A percentile compares a stretch with the other conserved stretches of the same genome.
phyloP scores from a whole-genome alignment of 192 early-diverging fungal genomes.

The Cladochytrium replicatum region DNA sequence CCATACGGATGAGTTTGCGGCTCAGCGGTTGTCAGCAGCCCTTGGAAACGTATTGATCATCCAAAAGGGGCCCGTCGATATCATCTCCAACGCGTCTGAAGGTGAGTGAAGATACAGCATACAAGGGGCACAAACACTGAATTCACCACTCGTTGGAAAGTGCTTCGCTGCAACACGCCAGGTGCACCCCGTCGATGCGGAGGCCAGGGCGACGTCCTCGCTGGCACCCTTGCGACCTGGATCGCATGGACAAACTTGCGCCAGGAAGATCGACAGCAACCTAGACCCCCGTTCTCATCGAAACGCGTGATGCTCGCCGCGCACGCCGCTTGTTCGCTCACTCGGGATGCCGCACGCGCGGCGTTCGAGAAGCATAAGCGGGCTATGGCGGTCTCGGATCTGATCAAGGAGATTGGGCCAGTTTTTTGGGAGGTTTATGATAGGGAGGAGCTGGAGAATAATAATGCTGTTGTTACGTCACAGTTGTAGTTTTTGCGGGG shows the following conservation, averaged over 20 bases:
- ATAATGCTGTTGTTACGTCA: too few species aligned
- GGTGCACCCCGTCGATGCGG: constrained; percentile 83
- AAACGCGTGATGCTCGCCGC: background rate
- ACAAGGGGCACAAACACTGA: background rate
- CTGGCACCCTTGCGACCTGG: constrained; percentile 74
- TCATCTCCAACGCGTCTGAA: constrained; percentile 1
- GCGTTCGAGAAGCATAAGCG: constrained; percentile 55
- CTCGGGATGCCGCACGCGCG: constrained; percentile 36
- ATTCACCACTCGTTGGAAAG: constrained; percentile 11
- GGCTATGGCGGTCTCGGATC: constrained; percentile 49
- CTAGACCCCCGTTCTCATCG: background rate
- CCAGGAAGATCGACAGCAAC: background rate
- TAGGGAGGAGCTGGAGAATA: constrained; percentile 11
- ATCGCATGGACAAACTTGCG: constrained; percentile 63
- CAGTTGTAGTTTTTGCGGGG: too few species aligned
- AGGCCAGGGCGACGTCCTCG: constrained; percentile 91
- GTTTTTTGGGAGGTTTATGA: constrained; percentile 33
- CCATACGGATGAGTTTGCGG: background rate
- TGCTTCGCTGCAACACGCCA: constrained; percentile 47
- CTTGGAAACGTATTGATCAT: constrained; percentile 1
- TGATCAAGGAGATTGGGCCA: constrained; percentile 48
- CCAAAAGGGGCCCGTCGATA: constrained; percentile 4
- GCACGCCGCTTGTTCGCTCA: constrained; percentile 49
- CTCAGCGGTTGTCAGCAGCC: background rate
- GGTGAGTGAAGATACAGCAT: background rate